These are phyloP conservation scores for Pythium brachiatum DNA, from an alignment of 352 stramenopile genomes.

Conservation along the genomic window DNA sequence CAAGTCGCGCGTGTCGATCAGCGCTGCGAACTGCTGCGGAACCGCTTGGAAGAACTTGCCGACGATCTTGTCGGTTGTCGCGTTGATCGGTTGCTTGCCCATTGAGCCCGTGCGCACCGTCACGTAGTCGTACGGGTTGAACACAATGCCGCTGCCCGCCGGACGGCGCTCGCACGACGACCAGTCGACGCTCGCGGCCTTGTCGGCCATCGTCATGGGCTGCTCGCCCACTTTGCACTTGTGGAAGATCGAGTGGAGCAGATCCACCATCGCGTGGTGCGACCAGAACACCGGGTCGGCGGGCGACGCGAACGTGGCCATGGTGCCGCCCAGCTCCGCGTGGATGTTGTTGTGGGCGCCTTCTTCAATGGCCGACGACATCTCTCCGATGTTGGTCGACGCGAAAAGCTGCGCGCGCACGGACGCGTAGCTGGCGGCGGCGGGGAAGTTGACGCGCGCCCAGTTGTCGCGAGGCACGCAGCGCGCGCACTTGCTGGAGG, in stretches of 20 bases:
- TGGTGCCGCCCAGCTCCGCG: constrained; percentile 37
- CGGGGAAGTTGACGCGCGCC: constrained; percentile 29
- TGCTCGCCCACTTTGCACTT: constrained; percentile 55
- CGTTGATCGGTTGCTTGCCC: constrained; percentile 27
- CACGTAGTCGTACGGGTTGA: constrained; percentile 41
- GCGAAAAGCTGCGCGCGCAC: constrained; percentile 50
- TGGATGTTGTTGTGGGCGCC: constrained; percentile 67
- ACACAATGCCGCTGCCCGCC: constrained; percentile 26
- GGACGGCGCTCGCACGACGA: constrained; percentile 38
- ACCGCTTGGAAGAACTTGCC: constrained; percentile 14
- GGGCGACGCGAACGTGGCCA: constrained; percentile 48
- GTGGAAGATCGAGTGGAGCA: constrained; percentile 70
- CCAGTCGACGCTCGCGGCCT: constrained; percentile 44
- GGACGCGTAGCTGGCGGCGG: constrained; percentile 37
- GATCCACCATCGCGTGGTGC: constrained; percentile 64
- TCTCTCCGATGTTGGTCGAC: constrained; percentile 47
- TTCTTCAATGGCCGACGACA: constrained; percentile 43
- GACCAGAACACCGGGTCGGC: constrained; percentile 76
- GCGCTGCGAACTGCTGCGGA: constrained; percentile 14
- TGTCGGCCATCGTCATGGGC: constrained; percentile 45
- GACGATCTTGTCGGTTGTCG: constrained; percentile 7
- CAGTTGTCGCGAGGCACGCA: constrained; percentile 58
- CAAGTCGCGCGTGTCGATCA: constrained; percentile 23
- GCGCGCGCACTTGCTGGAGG: constrained; percentile 26
- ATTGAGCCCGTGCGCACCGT: constrained; percentile 43